A percentile compares a stretch with the other conserved stretches of the same genome.
Evolutionary conservation across 2,329 filamentous ascomycete species (phyloP).

Genomic region (Chaetomiaceae sp.): DNA sequence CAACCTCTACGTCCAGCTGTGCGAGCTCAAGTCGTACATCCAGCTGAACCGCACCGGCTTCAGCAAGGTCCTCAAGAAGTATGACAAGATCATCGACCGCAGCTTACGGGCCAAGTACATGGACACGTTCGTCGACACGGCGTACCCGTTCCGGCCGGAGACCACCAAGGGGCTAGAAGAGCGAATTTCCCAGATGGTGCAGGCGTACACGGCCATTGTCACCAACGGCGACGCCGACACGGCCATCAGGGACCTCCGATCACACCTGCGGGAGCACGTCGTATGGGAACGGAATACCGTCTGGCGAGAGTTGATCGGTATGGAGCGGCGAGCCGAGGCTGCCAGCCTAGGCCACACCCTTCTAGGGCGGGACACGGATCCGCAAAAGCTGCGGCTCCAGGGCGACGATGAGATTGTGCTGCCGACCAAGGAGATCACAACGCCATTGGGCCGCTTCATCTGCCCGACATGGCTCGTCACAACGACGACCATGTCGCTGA

Average conservation of each 20-base stretch:
- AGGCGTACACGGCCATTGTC: constrained; percentile 74
- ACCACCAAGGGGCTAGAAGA: constrained; percentile 68
- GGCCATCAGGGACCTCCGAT: constrained; percentile 78
- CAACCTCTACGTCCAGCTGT: constrained; percentile 83
- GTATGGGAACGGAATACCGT: constrained; percentile 99
- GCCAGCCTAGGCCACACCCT: constrained; percentile 84
- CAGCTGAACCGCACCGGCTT: constrained; percentile 97
- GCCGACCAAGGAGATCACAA: constrained; percentile 64
- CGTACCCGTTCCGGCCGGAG: constrained; percentile 73
- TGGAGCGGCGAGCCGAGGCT: constrained; percentile 91
- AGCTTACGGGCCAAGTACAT: constrained; percentile 76
- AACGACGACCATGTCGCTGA: constrained; percentile 71
- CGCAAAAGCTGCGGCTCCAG: constrained; percentile 66
- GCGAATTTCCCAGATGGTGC: constrained; percentile 70
- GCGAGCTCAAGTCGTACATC: constrained; percentile 91
- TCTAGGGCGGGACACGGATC: constrained; percentile 68
- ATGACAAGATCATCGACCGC: constrained; percentile 90
- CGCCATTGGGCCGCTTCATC: constrained; percentile 72
- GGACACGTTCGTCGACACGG: constrained; percentile 65
- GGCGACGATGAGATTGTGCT: constrained; percentile 70
- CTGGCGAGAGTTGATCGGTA: constrained; percentile 97
- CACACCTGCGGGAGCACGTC: constrained; percentile 91
- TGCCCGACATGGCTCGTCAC: constrained; percentile 81
- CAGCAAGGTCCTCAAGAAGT: constrained; percentile 95
- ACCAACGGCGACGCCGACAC: constrained; percentile 73